Base-by-base conservation (phyloP, 257 asterid species). In the Fraxinus cuspidata region DNA sequence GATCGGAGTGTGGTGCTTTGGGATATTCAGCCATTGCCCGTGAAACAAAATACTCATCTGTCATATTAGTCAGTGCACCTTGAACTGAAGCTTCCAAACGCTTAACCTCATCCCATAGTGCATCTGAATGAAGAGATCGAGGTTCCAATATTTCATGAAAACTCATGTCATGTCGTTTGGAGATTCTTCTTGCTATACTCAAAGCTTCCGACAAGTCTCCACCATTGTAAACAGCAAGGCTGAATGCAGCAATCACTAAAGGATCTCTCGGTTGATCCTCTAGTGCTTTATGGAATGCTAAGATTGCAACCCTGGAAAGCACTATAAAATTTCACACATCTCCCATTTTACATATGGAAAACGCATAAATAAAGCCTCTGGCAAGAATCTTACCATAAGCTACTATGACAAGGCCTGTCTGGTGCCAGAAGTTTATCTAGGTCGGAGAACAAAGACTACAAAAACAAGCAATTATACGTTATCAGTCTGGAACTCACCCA, bases 201-300 rank as follows among this genome's bases (percentile, higher is more conserved):
- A 86, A 76, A 77, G 99, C 99, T 88, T 95, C 96, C 11, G 80
- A 56, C 40, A 93, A 69, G 85, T 92, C 90, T 58, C 98, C 99
- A 31, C 97, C 97, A 56, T 88, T 91, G 88, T 89, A 89, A 69
- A 95, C 91, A 35, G 96, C 89, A 77, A 92, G 96, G 86, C 92
- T 60, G 81, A 93, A 90, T 31, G 90, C 87, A 70, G 99, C 96
- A 80, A 90, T 79, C 77, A 89, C 99, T 47, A 84, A 44, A 47
- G 97, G 96, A 82, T 91, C 88, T 74, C 91, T 85, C 12, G 96
- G 96, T 78, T 88, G 86, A 77, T 87, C 92, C 40, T 88, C 84
- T 19, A 93, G 91, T 72, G 96, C 98, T 83, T 84, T 88, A 79
- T 93, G 99, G 82, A 95, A 90, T 82, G 92, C 98, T 74, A 95